These are phyloP conservation scores for Dissophora ornata DNA, from an alignment of 192 early-diverging fungal genomes.

Conservation along the genomic window DNA sequence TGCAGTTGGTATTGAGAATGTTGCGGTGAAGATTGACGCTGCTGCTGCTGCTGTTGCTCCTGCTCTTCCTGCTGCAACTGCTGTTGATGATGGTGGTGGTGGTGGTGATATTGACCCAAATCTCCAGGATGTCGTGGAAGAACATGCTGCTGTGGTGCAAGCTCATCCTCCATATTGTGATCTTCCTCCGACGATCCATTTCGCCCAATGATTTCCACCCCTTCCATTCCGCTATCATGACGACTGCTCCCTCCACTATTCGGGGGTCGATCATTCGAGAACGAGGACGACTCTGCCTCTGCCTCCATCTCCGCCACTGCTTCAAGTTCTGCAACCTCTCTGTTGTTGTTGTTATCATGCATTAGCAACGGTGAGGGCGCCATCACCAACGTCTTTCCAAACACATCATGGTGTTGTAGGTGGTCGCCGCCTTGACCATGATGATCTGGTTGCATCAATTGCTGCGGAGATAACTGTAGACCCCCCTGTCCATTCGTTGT, in stretches of 20 bases:
- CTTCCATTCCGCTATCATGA: not conserved
- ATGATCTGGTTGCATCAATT: not conserved
- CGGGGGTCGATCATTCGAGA: too few species aligned
- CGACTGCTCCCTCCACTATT: not conserved
- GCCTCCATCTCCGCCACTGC: conserved; percentile 23
- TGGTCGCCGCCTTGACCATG: too few species aligned
- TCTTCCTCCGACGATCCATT: not conserved
- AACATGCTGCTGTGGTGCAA: too few species aligned
- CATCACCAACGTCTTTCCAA: conserved; percentile 36
- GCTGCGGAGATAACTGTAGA: too few species aligned
- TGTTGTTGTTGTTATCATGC: not conserved
- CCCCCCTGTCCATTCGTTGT: conserved; percentile 2
- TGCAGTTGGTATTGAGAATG: too few species aligned
- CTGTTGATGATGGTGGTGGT: not conserved
- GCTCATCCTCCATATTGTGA: too few species aligned
- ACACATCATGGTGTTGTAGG: too few species aligned
- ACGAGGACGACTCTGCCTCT: too few species aligned
- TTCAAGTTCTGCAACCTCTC: conserved; percentile 3
- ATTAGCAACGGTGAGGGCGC: conserved; percentile 4
- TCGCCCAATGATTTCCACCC: not conserved
- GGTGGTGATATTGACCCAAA: too few species aligned
- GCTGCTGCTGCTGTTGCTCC: not conserved
- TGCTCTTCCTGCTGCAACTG: not conserved
- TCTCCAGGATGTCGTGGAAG: too few species aligned
- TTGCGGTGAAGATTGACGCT: too few species aligned